phyloP scores from a whole-genome alignment of 306 rosid species.

The Pyrus communis region DNA sequence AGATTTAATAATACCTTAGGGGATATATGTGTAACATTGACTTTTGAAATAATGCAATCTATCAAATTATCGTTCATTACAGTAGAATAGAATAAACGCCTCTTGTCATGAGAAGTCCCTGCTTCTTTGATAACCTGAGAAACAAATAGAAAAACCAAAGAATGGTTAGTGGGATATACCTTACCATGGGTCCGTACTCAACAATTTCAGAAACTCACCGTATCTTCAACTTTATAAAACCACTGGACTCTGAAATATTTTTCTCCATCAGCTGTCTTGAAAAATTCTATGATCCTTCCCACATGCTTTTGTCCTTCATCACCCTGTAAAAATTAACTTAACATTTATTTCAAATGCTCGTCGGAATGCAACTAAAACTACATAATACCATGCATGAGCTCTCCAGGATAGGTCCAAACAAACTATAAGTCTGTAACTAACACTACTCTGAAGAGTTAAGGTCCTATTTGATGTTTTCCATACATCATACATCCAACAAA shows the following conservation, averaged over 20 bases:
- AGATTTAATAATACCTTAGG: slow-evolving; percentile 51
- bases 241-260: slow-evolving; percentile 83
- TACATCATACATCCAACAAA: neutral
- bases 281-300: slow-evolving; percentile 84
- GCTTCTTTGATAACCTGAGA: slow-evolving; percentile 62
- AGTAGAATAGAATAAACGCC: slow-evolving; percentile 83
- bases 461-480: neutral
- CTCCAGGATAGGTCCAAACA: neutral
- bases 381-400: neutral
- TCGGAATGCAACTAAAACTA: neutral
- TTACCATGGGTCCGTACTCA: slow-evolving; percentile 4
- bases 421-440: neutral
- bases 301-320: slow-evolving; percentile 49
- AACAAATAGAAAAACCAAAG: slow-evolving; percentile 12
- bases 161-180: slow-evolving; percentile 4
- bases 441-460: neutral
- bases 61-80: slow-evolving; percentile 80
- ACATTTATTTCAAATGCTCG: slow-evolving; percentile 18
- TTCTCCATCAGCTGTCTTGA: slow-evolving; percentile 55
- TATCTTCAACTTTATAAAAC: slow-evolving; percentile 89
- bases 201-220: slow-evolving; percentile 44
- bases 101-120: slow-evolving; percentile 76
- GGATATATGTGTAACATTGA: slow-evolving; percentile 38
- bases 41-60: slow-evolving; percentile 74
- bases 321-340: slow-evolving; percentile 50